Conservation (phyloP, 352 stramenopile species). For the Elongisporangium senticosum region DNA sequence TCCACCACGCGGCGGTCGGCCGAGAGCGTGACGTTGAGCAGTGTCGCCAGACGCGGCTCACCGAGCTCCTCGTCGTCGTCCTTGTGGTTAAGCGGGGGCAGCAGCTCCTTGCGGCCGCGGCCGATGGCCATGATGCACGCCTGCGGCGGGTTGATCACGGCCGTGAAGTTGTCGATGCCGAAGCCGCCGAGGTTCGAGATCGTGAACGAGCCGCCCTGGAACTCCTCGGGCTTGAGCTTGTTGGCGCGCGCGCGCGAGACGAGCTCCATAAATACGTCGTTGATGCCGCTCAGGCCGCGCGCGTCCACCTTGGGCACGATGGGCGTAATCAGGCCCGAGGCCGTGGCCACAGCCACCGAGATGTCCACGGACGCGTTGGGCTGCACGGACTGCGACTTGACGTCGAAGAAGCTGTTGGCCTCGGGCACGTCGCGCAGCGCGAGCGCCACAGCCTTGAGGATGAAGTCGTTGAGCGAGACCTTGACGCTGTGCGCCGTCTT, state of each 20-base stretch:
- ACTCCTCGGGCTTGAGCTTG: conserved; percentile 99
- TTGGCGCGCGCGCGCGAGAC: conserved; percentile 92
- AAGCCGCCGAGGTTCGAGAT: conserved; percentile 98
- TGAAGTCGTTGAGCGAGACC: conserved; percentile 98
- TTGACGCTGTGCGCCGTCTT: conserved; percentile 92
- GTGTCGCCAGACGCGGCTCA: conserved; percentile 84
- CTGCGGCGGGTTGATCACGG: conserved; percentile 98
- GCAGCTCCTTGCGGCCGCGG: conserved; percentile 85
- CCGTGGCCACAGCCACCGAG: conserved; percentile 96
- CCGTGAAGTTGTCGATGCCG: conserved; percentile 97
- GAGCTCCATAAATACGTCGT: conserved; percentile 95
- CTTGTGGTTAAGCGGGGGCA: conserved; percentile 41
- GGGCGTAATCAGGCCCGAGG: conserved; percentile 97
- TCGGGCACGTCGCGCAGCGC: conserved; percentile 96
- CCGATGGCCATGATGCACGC: conserved; percentile 98
- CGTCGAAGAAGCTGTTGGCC: conserved; percentile 82
- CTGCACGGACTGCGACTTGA: conserved; percentile 52
- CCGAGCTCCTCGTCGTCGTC: conserved; percentile 10
- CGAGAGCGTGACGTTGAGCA: conserved; percentile 96
- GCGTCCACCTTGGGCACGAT: conserved; percentile 95
- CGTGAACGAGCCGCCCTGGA: conserved; percentile 98
- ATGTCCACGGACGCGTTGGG: conserved; percentile 93
- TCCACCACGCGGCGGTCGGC: conserved; percentile 97
- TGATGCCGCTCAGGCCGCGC: conserved; percentile 93
- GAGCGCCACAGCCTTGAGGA: conserved; percentile 97